Evolutionary conservation across 805 yeast species (phyloP).

Genomic region (Candida oleophila): DNA sequence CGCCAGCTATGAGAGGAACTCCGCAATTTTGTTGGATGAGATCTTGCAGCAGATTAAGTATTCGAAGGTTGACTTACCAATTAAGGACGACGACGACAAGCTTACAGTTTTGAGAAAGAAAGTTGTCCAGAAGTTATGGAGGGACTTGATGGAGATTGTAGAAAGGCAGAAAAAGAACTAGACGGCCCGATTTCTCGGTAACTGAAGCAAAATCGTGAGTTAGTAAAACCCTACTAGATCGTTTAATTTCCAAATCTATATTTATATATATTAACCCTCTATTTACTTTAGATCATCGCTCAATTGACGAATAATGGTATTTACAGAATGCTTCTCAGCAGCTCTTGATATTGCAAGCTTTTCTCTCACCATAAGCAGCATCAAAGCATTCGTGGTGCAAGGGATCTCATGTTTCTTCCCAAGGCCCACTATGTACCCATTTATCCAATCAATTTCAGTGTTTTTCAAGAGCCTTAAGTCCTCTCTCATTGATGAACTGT

Average conservation of each 20-base stretch:
- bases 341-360: slow-evolving; percentile 31
- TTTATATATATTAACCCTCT: not conserved
- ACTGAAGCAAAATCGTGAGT: no score
- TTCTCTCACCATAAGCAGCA: slow-evolving; percentile 45
- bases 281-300: not conserved
- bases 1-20: slow-evolving; percentile 27
- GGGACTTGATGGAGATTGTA: slow-evolving; percentile 26
- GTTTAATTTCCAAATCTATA: no score
- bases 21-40: slow-evolving; percentile 26
- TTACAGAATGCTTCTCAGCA: slow-evolving; percentile 16
- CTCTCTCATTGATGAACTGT: slow-evolving; percentile 69
- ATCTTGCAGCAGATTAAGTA: slow-evolving; percentile 29
- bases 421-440: slow-evolving; percentile 68
- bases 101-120: slow-evolving; percentile 15
- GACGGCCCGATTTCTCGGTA: not conserved
- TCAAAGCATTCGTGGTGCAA: slow-evolving; percentile 48
- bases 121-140: slow-evolving; percentile 23
- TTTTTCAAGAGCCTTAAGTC: slow-evolving; percentile 56
- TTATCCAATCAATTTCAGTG: slow-evolving; percentile 81
- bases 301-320: not conserved
- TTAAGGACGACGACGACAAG: slow-evolving; percentile 13
- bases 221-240: no score
- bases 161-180: slow-evolving; percentile 4
- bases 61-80: slow-evolving; percentile 11
- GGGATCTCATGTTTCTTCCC: slow-evolving; percentile 46